phyloP scores from a whole-genome alignment of 2,329 filamentous ascomycete species.

The Monosporascus sp. region DNA sequence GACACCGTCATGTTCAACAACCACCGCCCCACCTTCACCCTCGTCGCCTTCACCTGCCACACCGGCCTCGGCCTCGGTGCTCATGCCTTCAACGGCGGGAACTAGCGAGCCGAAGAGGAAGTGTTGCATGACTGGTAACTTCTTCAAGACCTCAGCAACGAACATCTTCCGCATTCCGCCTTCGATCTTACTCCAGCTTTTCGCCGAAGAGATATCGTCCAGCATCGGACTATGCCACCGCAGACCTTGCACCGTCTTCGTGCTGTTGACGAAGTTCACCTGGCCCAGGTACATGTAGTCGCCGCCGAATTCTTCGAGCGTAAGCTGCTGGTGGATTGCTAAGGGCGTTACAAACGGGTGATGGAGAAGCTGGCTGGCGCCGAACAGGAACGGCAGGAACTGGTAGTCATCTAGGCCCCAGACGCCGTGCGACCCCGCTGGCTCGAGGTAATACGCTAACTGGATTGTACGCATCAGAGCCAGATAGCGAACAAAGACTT shows the following conservation, averaged over 20 bases:
- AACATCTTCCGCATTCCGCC: constrained; percentile 97
- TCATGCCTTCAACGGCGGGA: constrained; percentile 78
- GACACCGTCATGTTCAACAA: constrained; percentile 58
- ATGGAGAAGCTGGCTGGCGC: constrained; percentile 80
- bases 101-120: constrained; percentile 89
- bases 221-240: constrained; percentile 98
- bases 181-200: constrained; percentile 88
- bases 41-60: constrained; percentile 42
- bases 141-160: constrained; percentile 82
- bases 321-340: constrained; percentile 80
- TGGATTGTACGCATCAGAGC: constrained; percentile 82
- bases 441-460: constrained; percentile 91
- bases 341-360: constrained; percentile 76
- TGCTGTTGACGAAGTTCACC: constrained; percentile 88
- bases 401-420: constrained; percentile 98
- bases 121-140: constrained; percentile 97
- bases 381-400: constrained; percentile 92
- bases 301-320: constrained; percentile 76
- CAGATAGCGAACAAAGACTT: constrained; percentile 78
- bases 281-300: constrained; percentile 92
- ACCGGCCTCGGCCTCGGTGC: constrained; percentile 50
- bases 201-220: constrained; percentile 89
- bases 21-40: constrained; percentile 51
- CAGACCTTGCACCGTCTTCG: constrained; percentile 90
- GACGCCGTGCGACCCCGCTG: constrained; percentile 92